Evolutionary conservation across 768 basidiomycete genomes (phyloP).

Genomic region (Tylopilus sp.): DNA sequence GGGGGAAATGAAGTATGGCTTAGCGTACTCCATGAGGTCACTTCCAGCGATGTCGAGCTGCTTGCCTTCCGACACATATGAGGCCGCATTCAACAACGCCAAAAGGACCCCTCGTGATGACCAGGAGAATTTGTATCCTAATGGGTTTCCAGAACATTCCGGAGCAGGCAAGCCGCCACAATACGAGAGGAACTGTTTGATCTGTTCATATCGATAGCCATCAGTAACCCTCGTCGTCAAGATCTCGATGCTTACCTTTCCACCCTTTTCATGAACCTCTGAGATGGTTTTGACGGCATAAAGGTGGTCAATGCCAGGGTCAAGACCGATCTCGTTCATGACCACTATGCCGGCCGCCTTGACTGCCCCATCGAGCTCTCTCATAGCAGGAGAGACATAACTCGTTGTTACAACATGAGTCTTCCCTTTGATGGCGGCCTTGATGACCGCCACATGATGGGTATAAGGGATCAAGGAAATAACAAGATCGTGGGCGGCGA

Average conservation of each 20-base stretch:
- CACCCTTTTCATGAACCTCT: conserved; percentile 92
- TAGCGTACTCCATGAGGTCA: conserved; percentile 87
- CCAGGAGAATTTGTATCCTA: conserved; percentile 99
- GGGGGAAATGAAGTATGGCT: conserved; percentile 92
- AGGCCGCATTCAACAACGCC: conserved; percentile 87
- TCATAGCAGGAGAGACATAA: conserved; percentile 91
- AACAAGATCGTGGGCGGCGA: conserved; percentile 88
- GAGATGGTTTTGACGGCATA: conserved; percentile 93
- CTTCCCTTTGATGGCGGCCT: conserved; percentile 78
- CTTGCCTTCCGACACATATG: conserved; percentile 68
- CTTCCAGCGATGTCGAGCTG: conserved; percentile 65
- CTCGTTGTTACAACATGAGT: conserved; percentile 95
- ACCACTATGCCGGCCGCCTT: conserved; percentile 90
- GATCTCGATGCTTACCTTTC: conserved; percentile 59
- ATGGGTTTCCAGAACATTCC: conserved; percentile 87
- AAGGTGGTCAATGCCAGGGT: conserved; percentile 92
- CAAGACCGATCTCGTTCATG: conserved; percentile 97
- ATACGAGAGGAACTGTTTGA: conserved; percentile 91
- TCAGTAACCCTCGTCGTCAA: not conserved
- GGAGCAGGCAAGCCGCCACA: conserved; percentile 96
- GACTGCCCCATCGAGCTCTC: conserved; percentile 73
- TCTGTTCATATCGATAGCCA: conserved; percentile 37
- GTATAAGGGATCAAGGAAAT: conserved; percentile 97
- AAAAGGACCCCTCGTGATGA: conserved; percentile 94
- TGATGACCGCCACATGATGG: conserved; percentile 84